phyloP scores from a whole-genome alignment of 306 rosid species.

The Lathyrus oleraceus region DNA sequence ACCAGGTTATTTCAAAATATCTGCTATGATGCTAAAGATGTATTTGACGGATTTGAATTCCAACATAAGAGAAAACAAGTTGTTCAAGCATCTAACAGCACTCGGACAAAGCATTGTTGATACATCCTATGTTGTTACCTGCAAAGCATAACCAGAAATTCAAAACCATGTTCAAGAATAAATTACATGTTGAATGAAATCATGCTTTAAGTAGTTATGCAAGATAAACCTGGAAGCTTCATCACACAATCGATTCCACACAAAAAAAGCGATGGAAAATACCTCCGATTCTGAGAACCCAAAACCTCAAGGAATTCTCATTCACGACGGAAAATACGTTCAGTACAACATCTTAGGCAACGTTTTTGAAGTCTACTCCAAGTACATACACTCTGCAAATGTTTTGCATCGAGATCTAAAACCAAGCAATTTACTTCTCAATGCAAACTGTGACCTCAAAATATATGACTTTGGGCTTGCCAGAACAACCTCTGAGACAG shows the following conservation, averaged over 20 bases:
- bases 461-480: slow-evolving; percentile 61
- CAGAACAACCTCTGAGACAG: slow-evolving; percentile 59
- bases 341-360: slow-evolving; percentile 78
- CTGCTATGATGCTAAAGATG: no score
- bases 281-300: slow-evolving; percentile 31
- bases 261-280: slow-evolving; percentile 27
- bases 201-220: no score
- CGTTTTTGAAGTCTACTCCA: slow-evolving; percentile 68
- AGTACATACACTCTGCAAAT: slow-evolving; percentile 60
- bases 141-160: no score
- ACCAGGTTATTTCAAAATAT: no score
- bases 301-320: slow-evolving; percentile 48
- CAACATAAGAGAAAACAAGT: no score
- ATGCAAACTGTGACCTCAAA: slow-evolving; percentile 55
- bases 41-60: no score
- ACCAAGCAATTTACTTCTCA: slow-evolving; percentile 60
- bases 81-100: no score
- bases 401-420: slow-evolving; percentile 57
- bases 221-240: no score
- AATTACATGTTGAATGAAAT: no score
- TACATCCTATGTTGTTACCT: no score
- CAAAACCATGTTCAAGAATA: no score
- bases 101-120: no score
- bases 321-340: slow-evolving; percentile 57
- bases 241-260: not conserved